Evolutionary conservation across 805 yeast species (phyloP), one percentile per base, ranked within the genome.

Genomic region (Metschnikowia santaceciliae): DNA sequence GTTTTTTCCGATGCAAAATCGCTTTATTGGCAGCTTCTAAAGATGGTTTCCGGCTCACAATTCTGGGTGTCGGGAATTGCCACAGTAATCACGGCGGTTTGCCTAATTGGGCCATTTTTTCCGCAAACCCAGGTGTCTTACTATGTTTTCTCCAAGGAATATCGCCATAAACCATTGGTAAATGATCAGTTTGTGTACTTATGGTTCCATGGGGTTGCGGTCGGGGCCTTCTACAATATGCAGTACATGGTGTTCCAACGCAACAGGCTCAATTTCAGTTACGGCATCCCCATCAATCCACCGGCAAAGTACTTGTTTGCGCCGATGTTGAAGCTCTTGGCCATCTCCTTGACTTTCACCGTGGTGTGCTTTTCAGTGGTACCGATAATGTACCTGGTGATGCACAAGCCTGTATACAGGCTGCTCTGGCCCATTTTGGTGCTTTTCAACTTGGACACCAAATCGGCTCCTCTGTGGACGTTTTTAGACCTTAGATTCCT

Each of bases 231-330:
- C 6, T 86, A 84, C 62, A 59, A 83, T 6, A 46, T 72, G 1
- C 82, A 79, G 53, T 85, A 79, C 60, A 57, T 79, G 13, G 57
- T 78, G 0, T 74, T 80, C 50, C 86, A 83, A 61, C 70, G 81
- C 54, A 83, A 82, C 63, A 74, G 80, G 51, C 67, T 86, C 38
- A 62, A 66, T 1, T 78, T 84, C 63, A 60, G 66, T 42, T 71
- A 71, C 50, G 62, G 62, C 22, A 66, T 70, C 11, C 66, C 65
- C 42, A 67, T 76, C 49, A 56, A 62, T 3, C 72, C 68, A 13
- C 84, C 83, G 2, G 66, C 73, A 34, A 56, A 57, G 2, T 62
- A 60, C 4, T 59, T 72, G 32, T 61, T 66, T 44, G 32, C 49
- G n/a, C 65, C 65, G 35, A 41, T 66, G 15, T 61, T 64, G 6